Evolutionary conservation across 768 basidiomycete genomes (phyloP).

Genomic region (Leccinum boreale): DNA sequence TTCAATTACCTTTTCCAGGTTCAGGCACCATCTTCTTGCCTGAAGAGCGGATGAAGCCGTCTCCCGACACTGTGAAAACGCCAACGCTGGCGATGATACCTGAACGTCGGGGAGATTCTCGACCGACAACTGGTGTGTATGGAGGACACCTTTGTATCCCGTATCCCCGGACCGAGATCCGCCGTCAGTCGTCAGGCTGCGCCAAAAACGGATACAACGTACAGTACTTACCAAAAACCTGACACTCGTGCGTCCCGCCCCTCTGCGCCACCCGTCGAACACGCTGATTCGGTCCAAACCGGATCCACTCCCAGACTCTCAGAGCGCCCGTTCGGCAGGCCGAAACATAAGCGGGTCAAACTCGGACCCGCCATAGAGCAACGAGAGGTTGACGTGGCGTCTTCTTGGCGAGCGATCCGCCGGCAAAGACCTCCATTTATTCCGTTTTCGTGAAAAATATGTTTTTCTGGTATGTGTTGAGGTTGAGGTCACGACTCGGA

Average conservation of each 20-base stretch:
- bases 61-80: constrained; percentile 13
- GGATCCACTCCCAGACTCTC: neutral
- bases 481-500: too few species aligned
- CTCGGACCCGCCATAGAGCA: constrained; percentile 39
- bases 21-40: constrained; percentile 33
- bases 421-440: constrained; percentile 28
- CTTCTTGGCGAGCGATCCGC: constrained; percentile 36
- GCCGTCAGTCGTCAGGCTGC: neutral
- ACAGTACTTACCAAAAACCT: too few species aligned
- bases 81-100: constrained; percentile 17
- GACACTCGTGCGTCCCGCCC: constrained; percentile 33
- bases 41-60: constrained; percentile 28
- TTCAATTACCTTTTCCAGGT: constrained; percentile 27
- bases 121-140: constrained; percentile 24
- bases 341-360: constrained; percentile 25
- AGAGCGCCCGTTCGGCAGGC: constrained; percentile 15
- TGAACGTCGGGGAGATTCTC: constrained; percentile 35
- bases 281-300: constrained; percentile 19
- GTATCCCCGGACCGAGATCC: too few species aligned
- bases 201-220: constrained; percentile 33
- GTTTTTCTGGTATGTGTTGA: too few species aligned
- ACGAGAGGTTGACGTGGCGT: constrained; percentile 28
- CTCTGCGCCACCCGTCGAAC: constrained; percentile 35
- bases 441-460: neutral
- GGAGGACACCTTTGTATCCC: constrained; percentile 6